Conservation (phyloP, 1,284 basidiomycete genomes). For the Kwoniella shivajii region DNA sequence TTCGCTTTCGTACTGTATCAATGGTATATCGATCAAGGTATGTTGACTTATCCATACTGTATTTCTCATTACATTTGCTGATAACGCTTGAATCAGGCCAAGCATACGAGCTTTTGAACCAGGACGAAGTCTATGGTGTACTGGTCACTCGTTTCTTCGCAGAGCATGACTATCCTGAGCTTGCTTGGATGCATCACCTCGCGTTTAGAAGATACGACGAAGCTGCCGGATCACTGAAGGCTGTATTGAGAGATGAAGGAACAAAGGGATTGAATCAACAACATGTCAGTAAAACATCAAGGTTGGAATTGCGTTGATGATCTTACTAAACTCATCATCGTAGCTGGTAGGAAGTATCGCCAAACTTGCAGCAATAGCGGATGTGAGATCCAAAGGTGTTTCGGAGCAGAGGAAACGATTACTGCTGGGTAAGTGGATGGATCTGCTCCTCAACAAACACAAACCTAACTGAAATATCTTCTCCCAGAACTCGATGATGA, state of each 20-base stretch:
- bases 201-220: slow-evolving; percentile 67
- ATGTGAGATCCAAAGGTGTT: slow-evolving; percentile 58
- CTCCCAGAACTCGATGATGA: slow-evolving; percentile 56
- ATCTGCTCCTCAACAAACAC: not conserved
- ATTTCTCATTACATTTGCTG: not conserved
- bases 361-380: slow-evolving; percentile 81
- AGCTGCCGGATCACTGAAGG: slow-evolving; percentile 67
- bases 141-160: slow-evolving; percentile 78
- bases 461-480: not conserved
- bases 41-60: slow-evolving; percentile 13
- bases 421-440: slow-evolving; percentile 20
- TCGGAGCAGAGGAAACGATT: slow-evolving; percentile 16
- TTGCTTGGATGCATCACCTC: slow-evolving; percentile 91
- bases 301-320: not conserved
- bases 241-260: slow-evolving; percentile 59
- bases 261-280: slow-evolving; percentile 67
- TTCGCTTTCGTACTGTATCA: slow-evolving; percentile 87
- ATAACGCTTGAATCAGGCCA: slow-evolving; percentile 59
- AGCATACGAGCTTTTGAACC: slow-evolving; percentile 71
- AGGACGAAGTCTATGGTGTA: slow-evolving; percentile 63
- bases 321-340: not conserved
- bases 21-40: slow-evolving; percentile 61
- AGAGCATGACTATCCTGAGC: slow-evolving; percentile 63
- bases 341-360: slow-evolving; percentile 88
- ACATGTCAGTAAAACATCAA: slow-evolving; percentile 62